phyloP scores from a whole-genome alignment of 2,329 filamentous ascomycete species.

The Didymella glomerata region DNA sequence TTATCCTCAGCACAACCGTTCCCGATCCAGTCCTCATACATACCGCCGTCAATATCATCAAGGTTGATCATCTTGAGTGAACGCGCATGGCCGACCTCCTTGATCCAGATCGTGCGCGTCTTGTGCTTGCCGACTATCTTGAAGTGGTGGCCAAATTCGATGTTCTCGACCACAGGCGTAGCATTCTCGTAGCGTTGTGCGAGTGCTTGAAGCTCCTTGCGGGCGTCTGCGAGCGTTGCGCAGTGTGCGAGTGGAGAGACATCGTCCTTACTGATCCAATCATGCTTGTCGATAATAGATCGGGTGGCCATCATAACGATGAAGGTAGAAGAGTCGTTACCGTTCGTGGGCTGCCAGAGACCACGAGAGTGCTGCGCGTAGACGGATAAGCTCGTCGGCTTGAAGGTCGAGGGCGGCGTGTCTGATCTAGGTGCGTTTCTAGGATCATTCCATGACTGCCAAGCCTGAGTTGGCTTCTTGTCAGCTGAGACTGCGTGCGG shows the following conservation, averaged over 20 bases:
- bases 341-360: constrained; percentile 1
- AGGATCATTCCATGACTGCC: too few relatives aligned
- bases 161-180: neutral
- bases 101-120: neutral
- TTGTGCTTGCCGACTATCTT: neutral
- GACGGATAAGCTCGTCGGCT: neutral
- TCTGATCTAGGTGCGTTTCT: neutral
- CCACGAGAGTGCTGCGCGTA: neutral
- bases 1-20: neutral
- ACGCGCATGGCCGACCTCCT: neutral
- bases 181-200: neutral
- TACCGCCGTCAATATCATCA: neutral
- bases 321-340: neutral
- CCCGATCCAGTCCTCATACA: neutral
- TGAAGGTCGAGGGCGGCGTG: neutral
- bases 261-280: neutral
- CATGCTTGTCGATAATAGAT: neutral
- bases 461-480: neutral
- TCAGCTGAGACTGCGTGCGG: neutral
- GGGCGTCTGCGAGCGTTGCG: neutral
- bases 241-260: neutral
- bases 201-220: neutral
- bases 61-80: neutral
- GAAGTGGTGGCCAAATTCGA: neutral
- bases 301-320: neutral